Percentiles rank a stretch among this genome's conserved stretches.
phyloP scores from a whole-genome alignment of 805 yeast genomes.

The Kuraishia hungarica region DNA sequence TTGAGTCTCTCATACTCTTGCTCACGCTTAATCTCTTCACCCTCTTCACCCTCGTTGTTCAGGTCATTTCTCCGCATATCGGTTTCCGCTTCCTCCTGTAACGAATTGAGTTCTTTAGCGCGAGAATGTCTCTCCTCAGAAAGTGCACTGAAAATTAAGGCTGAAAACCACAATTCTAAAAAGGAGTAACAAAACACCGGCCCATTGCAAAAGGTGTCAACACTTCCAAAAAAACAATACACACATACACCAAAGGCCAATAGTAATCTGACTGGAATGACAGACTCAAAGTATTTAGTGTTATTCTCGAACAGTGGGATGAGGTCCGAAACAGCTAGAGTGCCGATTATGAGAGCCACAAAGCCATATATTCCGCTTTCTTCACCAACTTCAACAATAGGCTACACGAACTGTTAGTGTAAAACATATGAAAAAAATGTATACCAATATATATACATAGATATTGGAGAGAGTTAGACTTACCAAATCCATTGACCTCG shows the following conservation, averaged over 20 bases:
- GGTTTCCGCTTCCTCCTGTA: conserved; percentile 7
- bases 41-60: conserved; percentile 17
- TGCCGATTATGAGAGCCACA: conserved; percentile 34
- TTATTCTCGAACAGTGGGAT: conserved; percentile 46
- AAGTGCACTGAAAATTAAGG: conserved; percentile 50
- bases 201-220: conserved; percentile 47
- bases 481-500: conserved; percentile 51
- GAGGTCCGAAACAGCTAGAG: conserved; percentile 43
- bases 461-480: conserved; percentile 8
- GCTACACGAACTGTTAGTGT: conserved; percentile 6
- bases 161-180: conserved; percentile 63
- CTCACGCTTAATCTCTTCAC: conserved; percentile 13
- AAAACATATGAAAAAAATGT: not conserved
- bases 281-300: conserved; percentile 41
- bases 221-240: conserved; percentile 37
- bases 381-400: conserved; percentile 21
- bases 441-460: not conserved
- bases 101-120: conserved; percentile 23
- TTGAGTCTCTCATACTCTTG: conserved; percentile 22
- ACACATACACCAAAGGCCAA: conserved; percentile 41
- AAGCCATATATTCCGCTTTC: conserved; percentile 32
- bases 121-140: conserved; percentile 54
- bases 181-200: conserved; percentile 52
- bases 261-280: conserved; percentile 50
- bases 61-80: conserved; percentile 17